These are phyloP conservation scores for Xylariaceae sp. DNA, from an alignment of 2,329 filamentous ascomycete species.

Conservation along the genomic window DNA sequence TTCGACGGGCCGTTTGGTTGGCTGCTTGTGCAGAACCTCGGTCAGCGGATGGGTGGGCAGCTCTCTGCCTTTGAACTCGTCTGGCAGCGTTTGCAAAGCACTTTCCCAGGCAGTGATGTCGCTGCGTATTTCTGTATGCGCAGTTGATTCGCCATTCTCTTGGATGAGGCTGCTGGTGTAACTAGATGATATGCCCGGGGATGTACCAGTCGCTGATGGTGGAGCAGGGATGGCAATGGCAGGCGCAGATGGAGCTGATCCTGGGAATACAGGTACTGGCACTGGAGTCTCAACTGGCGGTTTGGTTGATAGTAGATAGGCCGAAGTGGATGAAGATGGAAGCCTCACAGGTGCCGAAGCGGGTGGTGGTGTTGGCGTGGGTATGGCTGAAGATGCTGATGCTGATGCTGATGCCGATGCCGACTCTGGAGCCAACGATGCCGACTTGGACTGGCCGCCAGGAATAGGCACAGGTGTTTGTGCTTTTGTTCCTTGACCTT, in stretches of 20 bases:
- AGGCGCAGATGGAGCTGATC: no score
- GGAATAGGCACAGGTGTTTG: not conserved
- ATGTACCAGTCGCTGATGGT: no score
- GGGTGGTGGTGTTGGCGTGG: not conserved
- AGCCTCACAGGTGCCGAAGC: not conserved
- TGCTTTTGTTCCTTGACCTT: no score
- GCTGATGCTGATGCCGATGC: not conserved
- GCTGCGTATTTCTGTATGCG: constrained; percentile 9
- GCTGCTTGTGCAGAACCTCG: constrained; percentile 21
- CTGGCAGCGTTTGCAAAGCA: constrained; percentile 21
- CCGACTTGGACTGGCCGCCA: not conserved
- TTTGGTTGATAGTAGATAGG: no score
- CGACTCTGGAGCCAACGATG: not conserved
- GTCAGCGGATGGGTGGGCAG: constrained; percentile 23
- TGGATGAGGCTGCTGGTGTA: constrained; percentile 1
- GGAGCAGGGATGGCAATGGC: no score
- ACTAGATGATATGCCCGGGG: not conserved
- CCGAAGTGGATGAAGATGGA: no score
- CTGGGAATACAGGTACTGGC: no score
- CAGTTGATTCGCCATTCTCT: not conserved
- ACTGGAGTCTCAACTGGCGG: no score
- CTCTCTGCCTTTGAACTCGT: constrained; percentile 16
- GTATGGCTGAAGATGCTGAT: not conserved
- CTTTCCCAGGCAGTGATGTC: constrained; percentile 27
- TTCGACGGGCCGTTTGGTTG: constrained; percentile 24